Conservation (phyloP, 208 protist genomes). For the Phytomonas sp. region DNA sequence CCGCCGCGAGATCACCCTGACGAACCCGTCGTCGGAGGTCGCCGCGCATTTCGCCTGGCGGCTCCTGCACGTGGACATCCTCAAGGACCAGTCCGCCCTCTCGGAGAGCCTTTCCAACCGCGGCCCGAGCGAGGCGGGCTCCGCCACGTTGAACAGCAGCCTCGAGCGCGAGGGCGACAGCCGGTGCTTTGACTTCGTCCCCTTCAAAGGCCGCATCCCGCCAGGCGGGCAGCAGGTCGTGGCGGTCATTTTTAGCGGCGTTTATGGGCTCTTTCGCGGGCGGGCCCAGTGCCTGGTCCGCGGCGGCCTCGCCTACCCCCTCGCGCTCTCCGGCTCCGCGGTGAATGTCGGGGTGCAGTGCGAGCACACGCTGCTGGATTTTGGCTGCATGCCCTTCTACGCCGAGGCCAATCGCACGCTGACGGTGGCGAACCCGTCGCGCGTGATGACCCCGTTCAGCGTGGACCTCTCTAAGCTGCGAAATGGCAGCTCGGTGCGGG, state of each 20-base stretch:
- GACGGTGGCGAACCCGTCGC: conserved; percentile 84
- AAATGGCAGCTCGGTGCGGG: conserved; percentile 45
- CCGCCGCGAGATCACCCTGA: conserved; percentile 54
- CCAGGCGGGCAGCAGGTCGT: conserved; percentile 70
- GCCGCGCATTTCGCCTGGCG: conserved; percentile 73
- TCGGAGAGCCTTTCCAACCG: conserved; percentile 14
- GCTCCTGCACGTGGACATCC: conserved; percentile 13
- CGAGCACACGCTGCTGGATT: conserved; percentile 84
- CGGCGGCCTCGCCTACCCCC: conserved; percentile 87
- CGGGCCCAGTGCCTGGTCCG: conserved; percentile 85
- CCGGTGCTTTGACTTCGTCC: conserved; percentile 91
- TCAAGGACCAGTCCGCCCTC: neutral
- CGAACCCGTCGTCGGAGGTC: conserved; percentile 71
- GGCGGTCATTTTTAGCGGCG: conserved; percentile 87
- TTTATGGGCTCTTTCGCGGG: conserved; percentile 10
- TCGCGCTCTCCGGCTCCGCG: conserved; percentile 71
- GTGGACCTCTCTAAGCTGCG: conserved; percentile 51
- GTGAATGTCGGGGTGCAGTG: conserved; percentile 76
- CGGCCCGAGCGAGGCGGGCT: neutral
- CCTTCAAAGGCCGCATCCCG: conserved; percentile 81
- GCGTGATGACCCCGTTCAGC: conserved; percentile 76
- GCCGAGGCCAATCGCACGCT: conserved; percentile 54
- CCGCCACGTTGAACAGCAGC: neutral
- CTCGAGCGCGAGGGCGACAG: conserved; percentile 27
- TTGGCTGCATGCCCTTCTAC: conserved; percentile 83